Evolutionary conservation across 768 basidiomycete species (phyloP).

Genomic region (Boletus tylopilopsis): DNA sequence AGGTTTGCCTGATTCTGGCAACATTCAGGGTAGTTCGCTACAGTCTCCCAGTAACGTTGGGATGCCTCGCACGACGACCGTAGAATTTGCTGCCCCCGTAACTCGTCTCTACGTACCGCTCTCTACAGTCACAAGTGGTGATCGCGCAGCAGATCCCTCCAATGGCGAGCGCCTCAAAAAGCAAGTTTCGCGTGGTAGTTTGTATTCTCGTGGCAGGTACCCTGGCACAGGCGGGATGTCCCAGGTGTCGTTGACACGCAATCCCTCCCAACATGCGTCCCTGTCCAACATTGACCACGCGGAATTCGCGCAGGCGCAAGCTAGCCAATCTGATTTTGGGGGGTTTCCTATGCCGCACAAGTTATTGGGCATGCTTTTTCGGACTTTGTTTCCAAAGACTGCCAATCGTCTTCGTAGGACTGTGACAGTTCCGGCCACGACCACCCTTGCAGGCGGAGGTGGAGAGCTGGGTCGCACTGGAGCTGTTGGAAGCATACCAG

Average conservation of each 20-base stretch:
- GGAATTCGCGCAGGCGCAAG: conserved; percentile 7
- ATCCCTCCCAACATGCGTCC: conserved; percentile 14
- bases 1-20: conserved; percentile 1
- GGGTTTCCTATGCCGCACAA: conserved; percentile 72
- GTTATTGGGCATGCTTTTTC: conserved; percentile 47
- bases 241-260: conserved; percentile 13
- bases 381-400: conserved; percentile 59
- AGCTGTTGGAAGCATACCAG: conserved; percentile 20
- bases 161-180: conserved; percentile 7
- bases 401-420: conserved; percentile 59
- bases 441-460: conserved; percentile 42
- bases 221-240: conserved; percentile 9
- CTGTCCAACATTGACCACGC: conserved; percentile 12
- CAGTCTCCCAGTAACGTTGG: conserved; percentile 3
- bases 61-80: conserved; percentile 42
- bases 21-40: neutral
- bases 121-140: conserved; percentile 25
- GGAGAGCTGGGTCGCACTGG: conserved; percentile 25
- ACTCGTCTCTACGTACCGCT: conserved; percentile 24
- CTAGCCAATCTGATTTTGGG: conserved; percentile 53
- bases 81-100: conserved; percentile 49
- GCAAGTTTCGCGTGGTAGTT: conserved; percentile 5
- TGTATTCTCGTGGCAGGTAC: conserved; percentile 15
- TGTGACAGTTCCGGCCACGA: conserved; percentile 71
- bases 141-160: neutral